Percentiles rank a stretch among this genome's conserved stretches.
phyloP scores from a whole-genome alignment of 2,329 filamentous ascomycete species.

The Colletotrichum falcatum region DNA sequence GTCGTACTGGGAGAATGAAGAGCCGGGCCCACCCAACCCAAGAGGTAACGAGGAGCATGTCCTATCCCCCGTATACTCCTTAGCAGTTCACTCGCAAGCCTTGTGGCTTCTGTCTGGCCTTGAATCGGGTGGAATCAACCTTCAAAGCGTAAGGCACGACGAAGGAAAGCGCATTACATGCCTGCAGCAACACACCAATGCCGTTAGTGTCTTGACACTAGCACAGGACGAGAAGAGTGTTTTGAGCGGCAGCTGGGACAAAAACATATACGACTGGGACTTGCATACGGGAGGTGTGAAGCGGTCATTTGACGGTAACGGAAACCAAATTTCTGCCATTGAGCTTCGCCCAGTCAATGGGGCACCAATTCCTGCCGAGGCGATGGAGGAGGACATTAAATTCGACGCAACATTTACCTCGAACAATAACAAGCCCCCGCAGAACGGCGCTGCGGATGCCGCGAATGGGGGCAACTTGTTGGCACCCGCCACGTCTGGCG shows the following conservation, averaged over 20 bases:
- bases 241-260: slow-evolving; percentile 96
- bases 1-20: slow-evolving; percentile 99
- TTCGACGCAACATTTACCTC: slow-evolving; percentile 77
- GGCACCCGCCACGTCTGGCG: slow-evolving; percentile 48
- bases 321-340: slow-evolving; percentile 87
- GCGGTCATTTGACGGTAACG: slow-evolving; percentile 80
- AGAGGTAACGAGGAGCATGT: slow-evolving; percentile 68
- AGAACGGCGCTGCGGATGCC: slow-evolving; percentile 61
- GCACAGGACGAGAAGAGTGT: slow-evolving; percentile 88
- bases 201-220: slow-evolving; percentile 87
- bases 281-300: slow-evolving; percentile 84
- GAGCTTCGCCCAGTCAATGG: slow-evolving; percentile 85
- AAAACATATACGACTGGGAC: slow-evolving; percentile 94
- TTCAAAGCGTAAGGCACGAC: slow-evolving; percentile 93
- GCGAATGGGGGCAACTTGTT: slow-evolving; percentile 13
- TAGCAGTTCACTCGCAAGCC: slow-evolving; percentile 90
- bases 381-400: slow-evolving; percentile 65
- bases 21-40: slow-evolving; percentile 62
- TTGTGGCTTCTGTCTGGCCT: slow-evolving; percentile 92
- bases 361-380: slow-evolving; percentile 80
- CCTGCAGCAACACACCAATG: slow-evolving; percentile 86
- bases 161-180: slow-evolving; percentile 91
- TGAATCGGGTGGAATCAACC: slow-evolving; percentile 90
- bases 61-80: slow-evolving; percentile 92
- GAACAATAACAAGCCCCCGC: slow-evolving; percentile 74